These are phyloP conservation scores for Flaveria brownii DNA, from an alignment of 129 eudicot genomes.

Conservation along the genomic window DNA sequence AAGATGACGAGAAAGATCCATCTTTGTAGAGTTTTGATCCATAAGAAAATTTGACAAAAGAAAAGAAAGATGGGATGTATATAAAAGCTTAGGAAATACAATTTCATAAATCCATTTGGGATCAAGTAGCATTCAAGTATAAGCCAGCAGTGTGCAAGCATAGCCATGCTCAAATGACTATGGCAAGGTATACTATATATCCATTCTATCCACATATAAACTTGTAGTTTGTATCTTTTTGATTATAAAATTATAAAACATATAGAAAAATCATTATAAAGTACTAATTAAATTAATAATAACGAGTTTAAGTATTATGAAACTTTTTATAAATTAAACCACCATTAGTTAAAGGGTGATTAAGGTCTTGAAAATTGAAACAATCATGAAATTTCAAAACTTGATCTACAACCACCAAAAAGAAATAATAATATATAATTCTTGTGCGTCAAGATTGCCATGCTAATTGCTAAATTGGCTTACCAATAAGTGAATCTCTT, in stretches of 20 bases:
- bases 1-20: constrained; percentile 31
- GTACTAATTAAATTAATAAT: not conserved
- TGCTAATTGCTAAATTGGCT: constrained; percentile 21
- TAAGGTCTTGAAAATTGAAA: constrained; percentile 11
- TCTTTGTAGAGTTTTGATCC: constrained; percentile 46
- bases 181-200: not conserved
- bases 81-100: constrained; percentile 56
- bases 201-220: constrained; percentile 14
- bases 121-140: constrained; percentile 47
- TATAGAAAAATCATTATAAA: not conserved
- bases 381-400: constrained; percentile 21
- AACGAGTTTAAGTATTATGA: not conserved
- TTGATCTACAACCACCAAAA: constrained; percentile 9
- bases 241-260: not conserved
- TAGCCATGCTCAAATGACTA: constrained; percentile 46
- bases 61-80: constrained; percentile 53
- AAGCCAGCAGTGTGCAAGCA: constrained; percentile 64
- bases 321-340: not conserved
- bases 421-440: not conserved
- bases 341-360: not conserved
- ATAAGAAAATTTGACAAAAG: constrained; percentile 52
- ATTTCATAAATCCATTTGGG: constrained; percentile 56
- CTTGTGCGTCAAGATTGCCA: constrained; percentile 40
- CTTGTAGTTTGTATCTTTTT: constrained; percentile 13
- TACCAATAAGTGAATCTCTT: constrained; percentile 19